Evolutionary conservation across 768 basidiomycete genomes (phyloP).

Genomic region (Gymnopilus dilepis): DNA sequence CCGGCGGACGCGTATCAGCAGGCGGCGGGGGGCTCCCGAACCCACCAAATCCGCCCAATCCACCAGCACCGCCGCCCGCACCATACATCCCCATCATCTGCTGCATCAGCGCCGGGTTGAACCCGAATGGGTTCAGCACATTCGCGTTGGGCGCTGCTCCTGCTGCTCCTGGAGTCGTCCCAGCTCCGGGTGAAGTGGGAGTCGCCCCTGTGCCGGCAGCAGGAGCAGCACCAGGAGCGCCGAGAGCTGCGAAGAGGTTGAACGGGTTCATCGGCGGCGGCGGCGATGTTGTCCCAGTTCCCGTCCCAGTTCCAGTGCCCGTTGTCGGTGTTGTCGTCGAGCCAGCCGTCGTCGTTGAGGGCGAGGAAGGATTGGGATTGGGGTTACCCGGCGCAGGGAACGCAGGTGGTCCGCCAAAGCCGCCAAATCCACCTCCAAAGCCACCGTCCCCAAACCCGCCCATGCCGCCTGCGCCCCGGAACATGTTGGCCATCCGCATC

Average conservation of each 20-base stretch:
- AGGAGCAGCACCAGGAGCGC: constrained; percentile 12
- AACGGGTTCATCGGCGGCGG: constrained; percentile 29
- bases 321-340: constrained; percentile 26
- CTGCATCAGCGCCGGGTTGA: constrained; percentile 51
- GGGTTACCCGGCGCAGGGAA: constrained; percentile 66
- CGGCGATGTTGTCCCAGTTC: neutral
- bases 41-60: constrained; percentile 25
- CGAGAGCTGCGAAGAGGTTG: constrained; percentile 25
- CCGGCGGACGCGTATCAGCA: constrained; percentile 75
- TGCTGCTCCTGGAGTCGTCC: constrained; percentile 22
- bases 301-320: constrained; percentile 24
- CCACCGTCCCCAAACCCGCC: constrained; percentile 32
- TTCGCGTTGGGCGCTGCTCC: constrained; percentile 29
- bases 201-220: neutral
- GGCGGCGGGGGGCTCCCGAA: constrained; percentile 51
- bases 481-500: constrained; percentile 71
- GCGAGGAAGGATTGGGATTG: constrained; percentile 29
- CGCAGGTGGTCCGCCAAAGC: constrained; percentile 21
- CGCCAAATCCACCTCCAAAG: constrained; percentile 22
- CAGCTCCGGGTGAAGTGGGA: constrained; percentile 14
- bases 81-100: constrained; percentile 44
- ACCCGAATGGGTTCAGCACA: constrained; percentile 39
- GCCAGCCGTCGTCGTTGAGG: constrained; percentile 24
- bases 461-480: constrained; percentile 48
- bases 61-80: constrained; percentile 34